Base-by-base conservation (phyloP, 1,284 basidiomycete genomes). In the Fomitopsis betulina region DNA sequence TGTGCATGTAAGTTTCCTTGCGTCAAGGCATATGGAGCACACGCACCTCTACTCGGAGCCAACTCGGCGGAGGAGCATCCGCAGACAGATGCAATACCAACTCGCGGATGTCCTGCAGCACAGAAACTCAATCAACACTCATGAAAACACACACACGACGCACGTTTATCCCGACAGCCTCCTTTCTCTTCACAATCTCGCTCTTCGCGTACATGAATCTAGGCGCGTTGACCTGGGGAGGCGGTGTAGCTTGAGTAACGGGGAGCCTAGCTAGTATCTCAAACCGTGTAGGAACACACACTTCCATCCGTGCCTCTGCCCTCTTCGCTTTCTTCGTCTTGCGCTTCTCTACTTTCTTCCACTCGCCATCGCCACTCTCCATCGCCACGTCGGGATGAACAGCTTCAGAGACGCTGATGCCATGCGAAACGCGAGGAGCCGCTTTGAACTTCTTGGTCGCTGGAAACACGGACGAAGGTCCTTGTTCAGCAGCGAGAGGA, bases 41-140 rank as follows among this genome's bases (percentile, higher is more conserved):
- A 66, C 79, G 47, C 54, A 93, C 93, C 72, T 94, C 89, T 43
- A 94, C 82, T 58, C 84, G 80, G 30, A 96, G 80, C 93, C 93
- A 97, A 54, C 85, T 84, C 0, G 90, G 88, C 2, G 87, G 86
- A 25, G 89, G 86, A 5, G 85, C 86, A 65, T 95, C 93, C 0
- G 90, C 87, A n/a, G 87, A 74, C 47, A 96, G 76, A 66, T 93
- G 90, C 3, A 96, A 74, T 4, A 89, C 80, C 33, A 96, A 77
- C 68, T 96, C 94, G 21, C 94, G 82, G 30, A 96, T 79, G 68
- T 95, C 92, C 93, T 96, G 64, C 12, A 45, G n/a, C n/a, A 19
- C 54, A 25, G 58, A 27, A 42, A 32, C 43, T 53, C 32, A 37
- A 45, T 33, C 17, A 10, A 33, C 39, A 23, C 21, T 35, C 23